Percentiles rank a stretch among this genome's conserved stretches.
phyloP scores from a whole-genome alignment of 352 stramenopile species.

The Phytophthora europaea region DNA sequence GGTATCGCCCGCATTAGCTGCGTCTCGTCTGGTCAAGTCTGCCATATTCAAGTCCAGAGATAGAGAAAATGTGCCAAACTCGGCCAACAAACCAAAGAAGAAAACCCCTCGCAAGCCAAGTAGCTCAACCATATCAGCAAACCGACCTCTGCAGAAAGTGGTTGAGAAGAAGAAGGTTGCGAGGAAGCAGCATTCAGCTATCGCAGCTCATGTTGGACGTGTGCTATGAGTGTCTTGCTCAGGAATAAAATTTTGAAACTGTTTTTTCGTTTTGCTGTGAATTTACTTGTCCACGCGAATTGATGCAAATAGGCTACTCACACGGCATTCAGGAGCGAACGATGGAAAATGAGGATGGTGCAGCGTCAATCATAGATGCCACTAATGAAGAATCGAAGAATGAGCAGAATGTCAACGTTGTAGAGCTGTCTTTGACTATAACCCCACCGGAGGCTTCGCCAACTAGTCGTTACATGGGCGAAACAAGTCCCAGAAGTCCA shows the following conservation, averaged over 20 bases:
- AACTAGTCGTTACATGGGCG: constrained; percentile 6
- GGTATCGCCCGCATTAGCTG: constrained; percentile 24
- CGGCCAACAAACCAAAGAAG: constrained; percentile 24
- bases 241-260: constrained; percentile 35
- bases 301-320: constrained; percentile 25
- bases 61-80: constrained; percentile 16
- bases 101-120: constrained; percentile 20
- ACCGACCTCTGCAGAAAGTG: constrained; percentile 5
- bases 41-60: constrained; percentile 14
- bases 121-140: background rate
- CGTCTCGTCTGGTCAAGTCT: background rate
- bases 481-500: constrained; percentile 29
- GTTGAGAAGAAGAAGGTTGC: constrained; percentile 19
- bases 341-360: constrained; percentile 20
- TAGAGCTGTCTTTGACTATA: constrained; percentile 18
- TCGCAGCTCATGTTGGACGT: constrained; percentile 1
- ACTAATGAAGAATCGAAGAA: constrained; percentile 1
- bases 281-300: background rate
- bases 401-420: constrained; percentile 3
- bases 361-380: background rate
- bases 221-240: constrained; percentile 12
- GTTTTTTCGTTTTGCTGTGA: background rate
- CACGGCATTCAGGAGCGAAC: background rate
- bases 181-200: constrained; percentile 8
- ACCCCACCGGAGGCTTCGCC: constrained; percentile 5